A percentile compares a stretch with the other conserved stretches of the same genome.
Conservation (phyloP, 305 asterid genomes). For the Galium porrigens region DNA sequence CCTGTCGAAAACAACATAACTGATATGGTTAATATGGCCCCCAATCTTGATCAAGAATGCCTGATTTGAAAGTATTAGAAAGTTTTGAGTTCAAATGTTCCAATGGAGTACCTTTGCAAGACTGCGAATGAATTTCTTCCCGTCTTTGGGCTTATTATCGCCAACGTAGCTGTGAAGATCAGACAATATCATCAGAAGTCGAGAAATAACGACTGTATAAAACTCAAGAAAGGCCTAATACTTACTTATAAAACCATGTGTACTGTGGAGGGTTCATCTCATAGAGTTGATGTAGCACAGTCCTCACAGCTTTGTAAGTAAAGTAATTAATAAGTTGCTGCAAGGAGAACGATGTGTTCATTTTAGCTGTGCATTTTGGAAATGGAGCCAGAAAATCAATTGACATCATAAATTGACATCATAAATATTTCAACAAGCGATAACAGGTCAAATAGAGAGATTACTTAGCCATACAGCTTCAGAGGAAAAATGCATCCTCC, state of each 20-base stretch:
- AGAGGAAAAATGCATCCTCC: not conserved
- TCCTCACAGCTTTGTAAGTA: constrained; percentile 83
- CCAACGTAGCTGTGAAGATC: constrained; percentile 39
- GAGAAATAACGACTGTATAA: not conserved
- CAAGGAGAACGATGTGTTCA: constrained; percentile 15
- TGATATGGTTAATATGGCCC: not conserved
- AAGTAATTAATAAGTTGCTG: constrained; percentile 59
- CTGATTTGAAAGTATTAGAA: constrained; percentile 1
- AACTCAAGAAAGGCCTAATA: not conserved
- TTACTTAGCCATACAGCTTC: not conserved
- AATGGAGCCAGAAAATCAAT: not conserved
- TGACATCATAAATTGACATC: not conserved
- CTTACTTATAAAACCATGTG: constrained; percentile 74
- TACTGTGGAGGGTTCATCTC: constrained; percentile 86
- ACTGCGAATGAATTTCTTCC: constrained; percentile 56
- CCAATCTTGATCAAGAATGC: not conserved
- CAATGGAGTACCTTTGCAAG: constrained; percentile 49
- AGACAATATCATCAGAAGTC: constrained; percentile 1
- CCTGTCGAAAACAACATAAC: constrained; percentile 29
- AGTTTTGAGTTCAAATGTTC: not conserved
- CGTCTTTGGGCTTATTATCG: constrained; percentile 45
- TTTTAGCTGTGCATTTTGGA: not conserved
- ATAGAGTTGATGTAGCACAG: constrained; percentile 63
- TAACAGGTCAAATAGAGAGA: not conserved
- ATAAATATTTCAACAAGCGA: not conserved